These are phyloP conservation scores for Lasiosphaeria ovina DNA, from an alignment of 495 filamentous ascomycete species.

Conservation along the genomic window DNA sequence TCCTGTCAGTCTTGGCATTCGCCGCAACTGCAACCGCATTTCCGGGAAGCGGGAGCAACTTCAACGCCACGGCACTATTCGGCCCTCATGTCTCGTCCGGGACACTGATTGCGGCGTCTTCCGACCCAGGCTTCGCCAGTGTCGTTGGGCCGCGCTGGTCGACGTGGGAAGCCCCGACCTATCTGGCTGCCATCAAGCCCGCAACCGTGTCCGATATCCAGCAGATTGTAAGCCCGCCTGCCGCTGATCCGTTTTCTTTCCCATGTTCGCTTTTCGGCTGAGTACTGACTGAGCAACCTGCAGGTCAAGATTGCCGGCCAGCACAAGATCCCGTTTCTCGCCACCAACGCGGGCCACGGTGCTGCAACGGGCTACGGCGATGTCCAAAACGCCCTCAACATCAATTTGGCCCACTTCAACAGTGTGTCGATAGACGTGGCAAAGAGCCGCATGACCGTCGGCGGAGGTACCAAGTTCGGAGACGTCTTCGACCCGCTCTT, in stretches of 20 bases:
- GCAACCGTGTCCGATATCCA: conserved; percentile 3
- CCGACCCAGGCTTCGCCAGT: background rate
- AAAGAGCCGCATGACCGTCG: background rate
- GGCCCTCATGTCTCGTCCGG: background rate
- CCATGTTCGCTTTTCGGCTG: background rate
- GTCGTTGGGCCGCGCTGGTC: background rate
- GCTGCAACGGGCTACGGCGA: background rate
- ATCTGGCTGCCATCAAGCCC: conserved; percentile 1
- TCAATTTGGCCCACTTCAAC: conserved; percentile 32
- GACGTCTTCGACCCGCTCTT: background rate
- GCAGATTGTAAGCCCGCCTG: background rate
- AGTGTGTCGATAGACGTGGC: conserved; percentile 23
- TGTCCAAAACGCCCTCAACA: conserved; percentile 22
- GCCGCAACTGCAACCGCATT: too few relatives aligned
- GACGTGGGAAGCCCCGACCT: background rate
- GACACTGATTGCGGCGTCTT: background rate
- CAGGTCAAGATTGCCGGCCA: conserved; percentile 5
- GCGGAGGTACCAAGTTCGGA: background rate
- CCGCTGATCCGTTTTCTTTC: background rate
- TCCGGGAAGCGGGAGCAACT: background rate
- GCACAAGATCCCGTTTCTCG: conserved; percentile 10
- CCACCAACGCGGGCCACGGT: conserved; percentile 11
- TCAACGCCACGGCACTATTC: background rate
- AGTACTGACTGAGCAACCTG: background rate
- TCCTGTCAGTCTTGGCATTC: too few relatives aligned